Evolutionary conservation across 352 stramenopile species (phyloP).

Genomic region (Thalassiosira sp.): DNA sequence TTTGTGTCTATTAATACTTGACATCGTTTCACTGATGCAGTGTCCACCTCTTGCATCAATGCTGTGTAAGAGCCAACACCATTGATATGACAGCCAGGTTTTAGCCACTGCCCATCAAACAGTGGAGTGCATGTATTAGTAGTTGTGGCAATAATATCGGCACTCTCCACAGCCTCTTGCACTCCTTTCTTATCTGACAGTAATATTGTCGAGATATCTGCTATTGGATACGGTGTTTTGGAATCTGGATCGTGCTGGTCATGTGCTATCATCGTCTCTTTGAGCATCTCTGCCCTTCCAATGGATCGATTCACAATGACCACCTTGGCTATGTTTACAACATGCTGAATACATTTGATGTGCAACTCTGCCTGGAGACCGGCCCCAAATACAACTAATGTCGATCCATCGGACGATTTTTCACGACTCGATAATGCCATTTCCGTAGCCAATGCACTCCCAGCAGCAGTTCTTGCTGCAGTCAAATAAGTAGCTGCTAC

Average conservation of each 20-base stretch:
- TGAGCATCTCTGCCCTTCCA: constrained; percentile 62
- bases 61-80: constrained; percentile 74
- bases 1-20: constrained; percentile 70
- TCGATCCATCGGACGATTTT: constrained; percentile 17
- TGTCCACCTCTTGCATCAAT: constrained; percentile 69
- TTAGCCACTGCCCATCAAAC: constrained; percentile 52
- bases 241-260: constrained; percentile 11
- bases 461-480: constrained; percentile 77
- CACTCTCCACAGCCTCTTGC: constrained; percentile 36
- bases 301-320: constrained; percentile 78
- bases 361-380: constrained; percentile 81
- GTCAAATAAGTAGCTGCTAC: constrained; percentile 80
- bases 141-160: constrained; percentile 63
- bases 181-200: constrained; percentile 48
- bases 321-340: constrained; percentile 67
- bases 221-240: constrained; percentile 4
- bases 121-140: constrained; percentile 74
- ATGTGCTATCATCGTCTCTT: constrained; percentile 32
- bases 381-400: constrained; percentile 80
- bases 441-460: constrained; percentile 72
- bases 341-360: constrained; percentile 66
- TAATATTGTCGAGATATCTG: constrained; percentile 32
- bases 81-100: constrained; percentile 67
- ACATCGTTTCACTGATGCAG: constrained; percentile 41
- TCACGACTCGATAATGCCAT: constrained; percentile 29